These are phyloP conservation scores for Curvularia verruculosa DNA, from an alignment of 2,329 filamentous ascomycete species.

Conservation along the genomic window DNA sequence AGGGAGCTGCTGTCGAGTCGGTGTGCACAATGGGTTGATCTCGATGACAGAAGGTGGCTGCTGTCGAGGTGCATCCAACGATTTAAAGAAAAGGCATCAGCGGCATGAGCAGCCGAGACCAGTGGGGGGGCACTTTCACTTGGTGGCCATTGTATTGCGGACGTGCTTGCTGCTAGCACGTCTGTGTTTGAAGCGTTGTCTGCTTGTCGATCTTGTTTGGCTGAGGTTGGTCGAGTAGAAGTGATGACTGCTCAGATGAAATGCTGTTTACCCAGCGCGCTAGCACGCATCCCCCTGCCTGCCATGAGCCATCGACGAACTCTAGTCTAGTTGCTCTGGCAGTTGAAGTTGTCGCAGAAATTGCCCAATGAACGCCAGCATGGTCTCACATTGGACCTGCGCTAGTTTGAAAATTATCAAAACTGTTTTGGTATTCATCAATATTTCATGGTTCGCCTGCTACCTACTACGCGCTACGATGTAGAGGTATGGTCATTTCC, in stretches of 20 bases:
- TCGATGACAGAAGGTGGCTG: conserved; percentile 10
- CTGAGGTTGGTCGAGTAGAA: conserved; percentile 25
- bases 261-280: conserved; percentile 28
- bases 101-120: conserved; percentile 21
- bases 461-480: conserved; percentile 9
- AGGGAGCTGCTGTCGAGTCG: conserved; percentile 7
- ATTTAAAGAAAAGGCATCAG: conserved; percentile 16
- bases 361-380: neutral
- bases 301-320: neutral
- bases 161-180: conserved; percentile 6
- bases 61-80: conserved; percentile 10
- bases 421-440: conserved; percentile 24
- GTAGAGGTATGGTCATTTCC: conserved; percentile 14
- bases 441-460: conserved; percentile 13
- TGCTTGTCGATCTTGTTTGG: conserved; percentile 18
- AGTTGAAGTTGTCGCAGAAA: neutral
- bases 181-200: conserved; percentile 12
- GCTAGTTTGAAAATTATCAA: conserved; percentile 17
- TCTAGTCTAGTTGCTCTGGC: neutral
- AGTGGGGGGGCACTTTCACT: conserved; percentile 26
- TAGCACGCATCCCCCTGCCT: conserved; percentile 13
- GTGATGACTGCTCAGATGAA: conserved; percentile 4
- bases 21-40: conserved; percentile 10
- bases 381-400: neutral
- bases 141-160: conserved; percentile 14